phyloP scores from a whole-genome alignment of 2,329 filamentous ascomycete species.

The Pseudopithomyces chartarum region DNA sequence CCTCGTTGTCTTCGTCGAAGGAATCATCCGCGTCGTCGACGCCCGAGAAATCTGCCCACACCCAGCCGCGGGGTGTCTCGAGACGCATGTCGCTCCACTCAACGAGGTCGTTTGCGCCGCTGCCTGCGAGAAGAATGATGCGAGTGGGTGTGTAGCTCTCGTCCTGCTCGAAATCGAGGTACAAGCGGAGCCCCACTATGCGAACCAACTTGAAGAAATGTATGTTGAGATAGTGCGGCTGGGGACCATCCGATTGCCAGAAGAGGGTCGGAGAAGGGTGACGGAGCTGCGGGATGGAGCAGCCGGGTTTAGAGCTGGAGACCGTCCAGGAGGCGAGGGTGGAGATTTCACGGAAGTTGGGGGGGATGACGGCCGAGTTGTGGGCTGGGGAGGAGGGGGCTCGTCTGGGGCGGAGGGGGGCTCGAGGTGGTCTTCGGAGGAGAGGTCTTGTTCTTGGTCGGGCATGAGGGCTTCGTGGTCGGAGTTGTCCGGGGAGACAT shows the following conservation, averaged over 20 bases:
- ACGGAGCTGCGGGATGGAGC: conserved; percentile 75
- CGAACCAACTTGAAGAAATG: conserved; percentile 66
- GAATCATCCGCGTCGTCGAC: conserved; percentile 54
- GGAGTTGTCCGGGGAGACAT: background rate
- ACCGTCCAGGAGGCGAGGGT: conserved; percentile 84
- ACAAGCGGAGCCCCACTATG: conserved; percentile 70
- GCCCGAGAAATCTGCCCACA: conserved; percentile 75
- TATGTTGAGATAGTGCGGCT: conserved; percentile 81
- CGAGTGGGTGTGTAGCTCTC: conserved; percentile 97
- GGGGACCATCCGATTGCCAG: conserved; percentile 87
- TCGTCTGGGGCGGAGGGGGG: background rate
- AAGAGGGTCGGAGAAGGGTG: conserved; percentile 74
- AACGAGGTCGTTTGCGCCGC: conserved; percentile 87
- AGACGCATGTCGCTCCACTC: conserved; percentile 84
- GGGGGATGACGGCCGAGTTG: conserved; percentile 28
- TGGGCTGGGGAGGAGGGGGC: background rate
- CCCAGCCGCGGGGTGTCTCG: conserved; percentile 83
- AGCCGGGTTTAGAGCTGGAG: conserved; percentile 79
- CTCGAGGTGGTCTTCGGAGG: background rate
- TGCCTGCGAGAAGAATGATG: conserved; percentile 86
- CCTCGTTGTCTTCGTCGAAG: conserved; percentile 8
- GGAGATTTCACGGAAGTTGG: conserved; percentile 76
- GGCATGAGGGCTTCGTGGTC: too few species aligned
- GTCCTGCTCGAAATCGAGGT: conserved; percentile 88
- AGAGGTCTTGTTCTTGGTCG: background rate